Percentiles rank a stretch among this genome's conserved stretches.
Conservation (phyloP, 108 stramenopile genomes). For the Conticribra weissflogii region DNA sequence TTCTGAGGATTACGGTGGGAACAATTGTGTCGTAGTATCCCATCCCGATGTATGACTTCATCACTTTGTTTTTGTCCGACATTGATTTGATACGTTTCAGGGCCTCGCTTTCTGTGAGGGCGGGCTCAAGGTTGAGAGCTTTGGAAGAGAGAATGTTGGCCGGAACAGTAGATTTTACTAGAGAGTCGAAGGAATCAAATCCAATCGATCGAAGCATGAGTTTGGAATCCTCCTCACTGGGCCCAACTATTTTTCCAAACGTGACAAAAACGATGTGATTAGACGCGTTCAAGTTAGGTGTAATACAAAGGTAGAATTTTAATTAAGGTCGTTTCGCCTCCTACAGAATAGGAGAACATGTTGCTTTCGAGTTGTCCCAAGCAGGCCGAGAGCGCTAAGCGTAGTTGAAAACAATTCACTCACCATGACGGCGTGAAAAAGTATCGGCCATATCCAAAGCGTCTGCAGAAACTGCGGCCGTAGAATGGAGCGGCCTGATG, state of each 20-base stretch:
- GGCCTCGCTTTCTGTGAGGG: slow-evolving; percentile 94
- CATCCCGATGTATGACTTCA: slow-evolving; percentile 97
- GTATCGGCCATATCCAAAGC: slow-evolving; percentile 84
- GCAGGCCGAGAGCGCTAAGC: too few relatives aligned
- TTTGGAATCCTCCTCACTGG: slow-evolving; percentile 70
- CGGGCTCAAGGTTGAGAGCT: slow-evolving; percentile 74
- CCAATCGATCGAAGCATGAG: slow-evolving; percentile 91
- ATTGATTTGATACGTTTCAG: slow-evolving; percentile 61
- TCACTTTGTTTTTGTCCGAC: slow-evolving; percentile 90
- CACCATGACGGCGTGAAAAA: slow-evolving; percentile 83
- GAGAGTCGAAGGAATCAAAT: slow-evolving; percentile 85
- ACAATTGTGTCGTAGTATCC: slow-evolving; percentile 98
- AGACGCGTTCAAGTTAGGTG: neutral
- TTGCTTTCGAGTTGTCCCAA: too few relatives aligned
- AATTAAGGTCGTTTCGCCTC: too few relatives aligned
- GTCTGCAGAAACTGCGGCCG: slow-evolving; percentile 46
- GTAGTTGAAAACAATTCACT: slow-evolving; percentile 29
- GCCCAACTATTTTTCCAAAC: slow-evolving; percentile 73
- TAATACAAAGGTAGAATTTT: too few relatives aligned
- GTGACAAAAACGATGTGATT: slow-evolving; percentile 6
- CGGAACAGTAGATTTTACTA: slow-evolving; percentile 94
- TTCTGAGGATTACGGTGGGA: slow-evolving; percentile 95
- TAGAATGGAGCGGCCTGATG: slow-evolving; percentile 48
- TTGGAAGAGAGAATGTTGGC: slow-evolving; percentile 77
- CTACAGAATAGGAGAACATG: too few relatives aligned